Percentiles rank a stretch among this genome's conserved stretches.
phyloP scores from a whole-genome alignment of 2,329 filamentous ascomycete species.

The Diplodia corticola region DNA sequence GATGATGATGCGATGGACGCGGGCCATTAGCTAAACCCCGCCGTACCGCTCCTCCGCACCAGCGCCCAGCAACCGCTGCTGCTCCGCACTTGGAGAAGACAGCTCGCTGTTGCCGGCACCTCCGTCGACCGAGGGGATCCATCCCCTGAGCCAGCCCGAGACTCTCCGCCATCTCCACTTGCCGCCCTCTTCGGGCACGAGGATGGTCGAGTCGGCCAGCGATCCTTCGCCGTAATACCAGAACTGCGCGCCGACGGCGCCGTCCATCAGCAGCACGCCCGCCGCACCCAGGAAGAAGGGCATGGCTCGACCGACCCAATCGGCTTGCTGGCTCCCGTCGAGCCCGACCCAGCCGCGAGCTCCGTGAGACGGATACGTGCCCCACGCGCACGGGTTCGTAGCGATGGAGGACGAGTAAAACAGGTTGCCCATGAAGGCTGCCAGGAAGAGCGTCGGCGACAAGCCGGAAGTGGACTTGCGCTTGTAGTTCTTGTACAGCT shows the following conservation, averaged over 20 bases:
- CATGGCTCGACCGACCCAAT: slow-evolving; percentile 59
- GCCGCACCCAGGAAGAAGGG: slow-evolving; percentile 68
- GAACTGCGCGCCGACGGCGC: slow-evolving; percentile 63
- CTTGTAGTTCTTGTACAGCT: slow-evolving; percentile 65
- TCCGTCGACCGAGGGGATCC: slow-evolving; percentile 50
- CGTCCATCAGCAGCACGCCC: slow-evolving; percentile 64
- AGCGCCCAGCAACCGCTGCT: slow-evolving; percentile 9
- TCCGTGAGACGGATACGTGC: slow-evolving; percentile 56
- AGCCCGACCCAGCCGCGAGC: slow-evolving; percentile 60
- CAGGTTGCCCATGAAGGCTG: slow-evolving; percentile 67
- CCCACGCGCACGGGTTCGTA: slow-evolving; percentile 65
- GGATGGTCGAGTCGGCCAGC: slow-evolving; percentile 48
- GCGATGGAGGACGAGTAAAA: slow-evolving; percentile 65
- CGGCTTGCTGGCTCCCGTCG: slow-evolving; percentile 54
- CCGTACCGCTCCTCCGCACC: slow-evolving; percentile 14
- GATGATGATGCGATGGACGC: not conserved
- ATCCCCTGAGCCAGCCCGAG: slow-evolving; percentile 66
- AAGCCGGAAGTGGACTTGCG: slow-evolving; percentile 65
- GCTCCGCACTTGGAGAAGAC: slow-evolving; percentile 10
- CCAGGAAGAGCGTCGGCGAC: slow-evolving; percentile 62
- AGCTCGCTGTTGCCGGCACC: not conserved
- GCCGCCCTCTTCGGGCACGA: slow-evolving; percentile 40
- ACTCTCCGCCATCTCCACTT: slow-evolving; percentile 58
- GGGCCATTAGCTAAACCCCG: slow-evolving; percentile 11
- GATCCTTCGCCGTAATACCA: slow-evolving; percentile 56